Evolutionary conservation across 495 filamentous ascomycete species (phyloP).

Genomic region (Bryoglossum gracile): DNA sequence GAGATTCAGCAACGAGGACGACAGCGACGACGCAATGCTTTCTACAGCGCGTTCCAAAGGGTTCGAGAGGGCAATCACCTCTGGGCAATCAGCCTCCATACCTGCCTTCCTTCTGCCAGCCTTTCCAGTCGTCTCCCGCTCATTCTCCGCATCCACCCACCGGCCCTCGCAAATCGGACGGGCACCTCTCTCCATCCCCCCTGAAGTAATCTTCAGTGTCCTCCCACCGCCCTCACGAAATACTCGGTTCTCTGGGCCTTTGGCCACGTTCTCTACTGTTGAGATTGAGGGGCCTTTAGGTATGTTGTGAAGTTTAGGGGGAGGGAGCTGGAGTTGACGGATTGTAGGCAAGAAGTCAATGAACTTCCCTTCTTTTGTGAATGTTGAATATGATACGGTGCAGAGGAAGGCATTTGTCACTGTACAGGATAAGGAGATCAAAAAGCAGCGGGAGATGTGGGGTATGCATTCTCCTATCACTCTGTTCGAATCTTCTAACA

Average conservation of each 20-base stretch:
- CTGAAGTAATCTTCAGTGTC: constrained; percentile 67
- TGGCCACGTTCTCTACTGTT: constrained; percentile 50
- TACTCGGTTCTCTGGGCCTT: constrained; percentile 44
- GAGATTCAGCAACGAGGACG: background rate
- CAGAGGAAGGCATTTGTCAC: constrained; percentile 55
- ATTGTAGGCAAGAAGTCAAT: constrained; percentile 60
- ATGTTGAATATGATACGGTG: constrained; percentile 54
- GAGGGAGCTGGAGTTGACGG: constrained; percentile 1
- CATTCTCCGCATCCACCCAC: constrained; percentile 63
- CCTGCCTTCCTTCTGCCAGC: constrained; percentile 71
- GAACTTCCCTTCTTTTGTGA: constrained; percentile 63
- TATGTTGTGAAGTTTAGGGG: constrained; percentile 26
- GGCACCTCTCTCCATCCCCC: constrained; percentile 73
- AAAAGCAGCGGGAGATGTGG: constrained; percentile 94
- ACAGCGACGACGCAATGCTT: constrained; percentile 40
- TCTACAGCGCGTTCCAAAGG: constrained; percentile 39
- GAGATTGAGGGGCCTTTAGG: constrained; percentile 72
- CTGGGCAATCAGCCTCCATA: constrained; percentile 36
- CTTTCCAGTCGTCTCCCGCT: constrained; percentile 49
- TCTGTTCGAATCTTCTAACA: constrained; percentile 14
- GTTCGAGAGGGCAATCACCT: constrained; percentile 32
- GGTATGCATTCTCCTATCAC: constrained; percentile 51
- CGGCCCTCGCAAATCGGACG: constrained; percentile 74
- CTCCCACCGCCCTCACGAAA: constrained; percentile 45
- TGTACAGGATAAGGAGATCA: constrained; percentile 52